Evolutionary conservation across 169 alveolate genomes (phyloP), one percentile per base, ranked within the genome.

Genomic region (Plasmodium malariae): DNA sequence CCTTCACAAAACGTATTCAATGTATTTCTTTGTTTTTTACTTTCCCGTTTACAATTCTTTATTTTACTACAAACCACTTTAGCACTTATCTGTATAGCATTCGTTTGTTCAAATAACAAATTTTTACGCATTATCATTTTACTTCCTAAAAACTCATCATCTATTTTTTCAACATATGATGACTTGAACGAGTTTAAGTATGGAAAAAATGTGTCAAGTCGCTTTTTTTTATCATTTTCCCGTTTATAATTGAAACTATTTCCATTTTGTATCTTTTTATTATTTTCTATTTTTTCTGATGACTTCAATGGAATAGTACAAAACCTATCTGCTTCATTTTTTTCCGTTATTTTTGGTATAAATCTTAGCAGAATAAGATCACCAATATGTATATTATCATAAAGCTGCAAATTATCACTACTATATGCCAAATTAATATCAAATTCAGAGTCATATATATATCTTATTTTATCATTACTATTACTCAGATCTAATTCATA

Each of bases 311-410:
- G 4, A 54, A 63, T 72, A 6, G 91, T 54, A 28, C 21, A 83
- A 1, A 54, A 32, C 49, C 51, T 30, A 17, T 34, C 17, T 24
- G 80, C 4, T 12, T 83, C 91, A 17, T 6, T 68, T 43, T 78
- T 78, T 62, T 49, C 78, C 14, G 91, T 83, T 68, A 30, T 28
- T 34, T 83, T 83, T 14, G 91, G 91, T 57, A 83, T 37, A 69
- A 83, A 83, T 70, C 85, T 49, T 24, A 83, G 30, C 28, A 83
- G 12, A 60, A 83, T 68, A 1, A 83, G 72, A 12, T 83, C 91
- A 7, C 91, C 91, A 83, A 32, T 54, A 68, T 67, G 68, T 3
- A 83, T 70, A 34, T 83, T 83, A 2, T 85, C 28, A 68, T 43
- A 54, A 2, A 43, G 21, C n/a, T n/a, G n/a, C 7, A 69, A 0